Evolutionary conservation across 2,329 filamentous ascomycete species (phyloP).

Genomic region (Bertia moriformis): DNA sequence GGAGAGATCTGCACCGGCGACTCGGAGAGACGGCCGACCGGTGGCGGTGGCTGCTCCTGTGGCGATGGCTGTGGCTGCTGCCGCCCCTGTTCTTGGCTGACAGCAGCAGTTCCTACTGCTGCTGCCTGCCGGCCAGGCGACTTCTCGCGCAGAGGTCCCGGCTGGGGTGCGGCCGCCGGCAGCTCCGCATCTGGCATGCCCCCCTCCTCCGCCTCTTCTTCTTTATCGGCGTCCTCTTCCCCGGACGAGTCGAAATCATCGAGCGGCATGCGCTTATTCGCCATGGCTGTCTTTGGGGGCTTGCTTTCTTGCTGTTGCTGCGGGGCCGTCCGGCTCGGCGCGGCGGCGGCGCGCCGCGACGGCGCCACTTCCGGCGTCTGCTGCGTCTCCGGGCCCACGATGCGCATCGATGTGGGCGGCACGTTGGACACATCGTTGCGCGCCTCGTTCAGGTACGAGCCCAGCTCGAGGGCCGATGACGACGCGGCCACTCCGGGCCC

Average conservation of each 20-base stretch:
- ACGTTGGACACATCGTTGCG: conserved; percentile 38
- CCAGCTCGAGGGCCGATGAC: conserved; percentile 10
- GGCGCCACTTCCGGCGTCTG: conserved; percentile 1
- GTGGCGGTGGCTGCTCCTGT: conserved; percentile 9
- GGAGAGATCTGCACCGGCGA: conserved; percentile 56
- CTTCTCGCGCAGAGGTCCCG: not conserved
- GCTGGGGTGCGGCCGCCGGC: not conserved
- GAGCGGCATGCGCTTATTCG: not conserved
- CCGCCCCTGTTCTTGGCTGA: conserved; percentile 5
- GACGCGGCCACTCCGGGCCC: not conserved
- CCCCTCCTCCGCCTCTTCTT: no score
- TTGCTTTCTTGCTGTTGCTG: conserved; percentile 17
- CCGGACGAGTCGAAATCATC: no score
- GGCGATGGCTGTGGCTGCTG: conserved; percentile 7
- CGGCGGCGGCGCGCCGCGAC: not conserved
- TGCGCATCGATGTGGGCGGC: conserved; percentile 40
- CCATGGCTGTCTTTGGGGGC: conserved; percentile 6
- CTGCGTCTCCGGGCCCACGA: conserved; percentile 28
- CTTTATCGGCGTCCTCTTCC: no score
- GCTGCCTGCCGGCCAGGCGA: conserved; percentile 7
- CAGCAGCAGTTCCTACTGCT: no score
- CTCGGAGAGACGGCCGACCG: conserved; percentile 39
- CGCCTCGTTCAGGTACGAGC: conserved; percentile 23
- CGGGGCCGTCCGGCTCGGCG: conserved; percentile 12
- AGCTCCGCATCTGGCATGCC: conserved; percentile 11